phyloP scores from a whole-genome alignment of 441 rosid genomes.

The Adansonia grandidieri region DNA sequence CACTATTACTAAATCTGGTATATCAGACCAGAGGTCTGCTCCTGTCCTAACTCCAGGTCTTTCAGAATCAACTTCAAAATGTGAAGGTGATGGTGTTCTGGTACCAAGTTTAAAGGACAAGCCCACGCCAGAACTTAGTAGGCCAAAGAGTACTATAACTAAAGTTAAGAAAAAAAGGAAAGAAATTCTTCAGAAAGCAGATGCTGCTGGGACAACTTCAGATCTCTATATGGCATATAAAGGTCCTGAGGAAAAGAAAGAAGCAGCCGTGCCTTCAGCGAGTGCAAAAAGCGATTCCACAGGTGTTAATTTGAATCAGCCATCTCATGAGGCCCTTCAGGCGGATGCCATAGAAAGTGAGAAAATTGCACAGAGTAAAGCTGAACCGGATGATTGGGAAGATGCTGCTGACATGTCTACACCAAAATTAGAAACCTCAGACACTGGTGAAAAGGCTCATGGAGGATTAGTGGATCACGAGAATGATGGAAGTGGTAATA shows the following conservation, averaged over 20 bases:
- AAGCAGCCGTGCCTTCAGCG: not conserved
- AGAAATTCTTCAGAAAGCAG: constrained; percentile 79
- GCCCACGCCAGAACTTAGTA: constrained; percentile 45
- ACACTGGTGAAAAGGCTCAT: constrained; percentile 34
- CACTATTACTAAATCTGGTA: constrained; percentile 26
- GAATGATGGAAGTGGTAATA: constrained; percentile 43
- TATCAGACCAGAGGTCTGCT: constrained; percentile 40
- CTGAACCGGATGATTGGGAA: constrained; percentile 96
- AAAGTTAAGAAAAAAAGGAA: constrained; percentile 60
- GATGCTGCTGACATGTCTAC: constrained; percentile 90
- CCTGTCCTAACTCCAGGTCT: constrained; percentile 33
- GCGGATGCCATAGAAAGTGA: constrained; percentile 42
- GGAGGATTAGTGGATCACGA: constrained; percentile 38
- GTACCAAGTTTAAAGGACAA: constrained; percentile 56
- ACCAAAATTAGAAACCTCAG: constrained; percentile 64
- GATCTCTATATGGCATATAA: constrained; percentile 93
- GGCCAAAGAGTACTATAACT: constrained; percentile 47
- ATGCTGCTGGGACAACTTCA: constrained; percentile 38
- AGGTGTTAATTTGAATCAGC: constrained; percentile 44
- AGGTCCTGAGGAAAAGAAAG: constrained; percentile 46
- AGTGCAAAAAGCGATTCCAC: constrained; percentile 35
- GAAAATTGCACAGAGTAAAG: constrained; percentile 47
- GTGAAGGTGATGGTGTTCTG: constrained; percentile 41
- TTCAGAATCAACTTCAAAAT: constrained; percentile 35
- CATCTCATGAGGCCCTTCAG: constrained; percentile 37